Evolutionary conservation across 2,329 filamentous ascomycete genomes (phyloP), one percentile per base, ranked within the genome.

Genomic region (Penicillium sp.): DNA sequence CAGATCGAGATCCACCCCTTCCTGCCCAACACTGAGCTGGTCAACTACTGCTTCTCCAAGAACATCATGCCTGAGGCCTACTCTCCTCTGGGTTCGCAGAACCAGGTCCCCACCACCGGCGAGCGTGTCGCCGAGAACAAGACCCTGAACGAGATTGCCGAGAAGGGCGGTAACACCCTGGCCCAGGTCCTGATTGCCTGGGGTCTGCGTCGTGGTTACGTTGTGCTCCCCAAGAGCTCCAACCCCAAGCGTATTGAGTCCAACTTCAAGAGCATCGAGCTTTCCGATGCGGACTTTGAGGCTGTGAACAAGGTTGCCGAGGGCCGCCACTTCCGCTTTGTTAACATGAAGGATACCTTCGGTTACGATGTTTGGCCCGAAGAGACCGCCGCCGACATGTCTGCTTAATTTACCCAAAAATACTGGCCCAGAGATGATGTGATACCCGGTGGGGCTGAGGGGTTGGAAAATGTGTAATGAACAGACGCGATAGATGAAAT

Each of bases 321-420:
- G 70, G 85, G 85, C 35, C 81, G 88, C 51, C 85, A 89, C 73
- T 84, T 82, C 26, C 84, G 89, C 37, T 91, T 91, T 68, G 88
- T 91, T 57, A 90, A 91, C 78, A 91, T 91, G 88, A 91, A 90
- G 81, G 88, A 90, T 63, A 90, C 87, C 1, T 91, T 91, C 72
- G 89, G 89, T 7, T 90, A 89, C 71, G 81, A 91, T 65, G 83
- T 90, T 49, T 88, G 85, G 86, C 81, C 85, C 0, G 83, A 87
- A 68, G 84, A 87, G 77, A 68, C 68, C 31, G 69, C 70, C 46
- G 63, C 68, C 58, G 64, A 74, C 59, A 33, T 74, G 27, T 71
- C 71, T 52, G 69, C 65, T 57, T 71, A 66, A 57, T 59, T 26
- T 48, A 45, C 37, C 49, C 11, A 54, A 39, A 51, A 59, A 48